Conservation (phyloP, 169 alveolate species). For the Plasmodium gonderi region DNA sequence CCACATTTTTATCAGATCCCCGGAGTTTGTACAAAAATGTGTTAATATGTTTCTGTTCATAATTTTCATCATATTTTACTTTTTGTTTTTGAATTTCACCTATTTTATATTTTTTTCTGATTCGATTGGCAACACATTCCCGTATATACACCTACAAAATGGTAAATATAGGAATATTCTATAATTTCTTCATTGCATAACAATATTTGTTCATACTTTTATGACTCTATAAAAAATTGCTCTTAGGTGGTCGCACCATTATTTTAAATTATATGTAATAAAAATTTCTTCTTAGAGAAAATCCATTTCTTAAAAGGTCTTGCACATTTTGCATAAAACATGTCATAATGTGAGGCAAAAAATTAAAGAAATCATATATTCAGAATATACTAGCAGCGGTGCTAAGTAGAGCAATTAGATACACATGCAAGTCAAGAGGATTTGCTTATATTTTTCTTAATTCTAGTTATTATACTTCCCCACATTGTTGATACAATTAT, state of each 20-base stretch:
- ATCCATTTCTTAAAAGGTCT: neutral
- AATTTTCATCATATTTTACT: slow-evolving; percentile 57
- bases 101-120: slow-evolving; percentile 49
- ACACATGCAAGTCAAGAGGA: neutral
- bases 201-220: neutral
- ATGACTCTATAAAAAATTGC: neutral
- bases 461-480: neutral
- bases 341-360: neutral
- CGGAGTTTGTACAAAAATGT: slow-evolving; percentile 61
- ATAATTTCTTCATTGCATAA: neutral
- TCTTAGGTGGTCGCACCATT: neutral
- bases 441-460: neutral
- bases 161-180: neutral
- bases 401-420: too few relatives aligned
- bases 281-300: neutral
- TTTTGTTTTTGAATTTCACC: slow-evolving; percentile 21
- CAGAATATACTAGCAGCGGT: too few relatives aligned
- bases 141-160: slow-evolving; percentile 61
- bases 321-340: neutral
- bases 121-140: slow-evolving; percentile 65
- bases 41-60: slow-evolving; percentile 64
- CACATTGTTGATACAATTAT: neutral
- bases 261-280: neutral
- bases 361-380: too few relatives aligned
- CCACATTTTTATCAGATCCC: slow-evolving; percentile 16